Evolutionary conservation across 352 stramenopile species (phyloP).

Genomic region (Plasmopara halstedii): DNA sequence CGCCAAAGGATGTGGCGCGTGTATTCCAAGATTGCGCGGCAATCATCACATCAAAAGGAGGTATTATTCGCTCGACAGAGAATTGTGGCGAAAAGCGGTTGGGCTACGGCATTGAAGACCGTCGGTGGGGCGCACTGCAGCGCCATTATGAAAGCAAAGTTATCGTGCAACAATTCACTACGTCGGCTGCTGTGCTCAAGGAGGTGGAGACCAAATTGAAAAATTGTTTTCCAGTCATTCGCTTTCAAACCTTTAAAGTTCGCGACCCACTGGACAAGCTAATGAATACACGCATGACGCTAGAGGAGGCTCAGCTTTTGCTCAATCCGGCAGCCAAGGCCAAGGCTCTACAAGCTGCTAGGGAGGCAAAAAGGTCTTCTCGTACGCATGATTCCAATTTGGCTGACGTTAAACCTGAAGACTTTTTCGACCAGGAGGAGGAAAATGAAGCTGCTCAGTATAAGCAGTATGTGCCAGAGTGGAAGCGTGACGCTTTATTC

Average conservation of each 20-base stretch:
- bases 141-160: slow-evolving; percentile 82
- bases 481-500: slow-evolving; percentile 75
- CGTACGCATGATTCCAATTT: slow-evolving; percentile 21
- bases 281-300: slow-evolving; percentile 74
- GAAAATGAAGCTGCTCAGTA: slow-evolving; percentile 58
- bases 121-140: slow-evolving; percentile 78
- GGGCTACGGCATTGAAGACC: slow-evolving; percentile 79
- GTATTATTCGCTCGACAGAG: slow-evolving; percentile 68
- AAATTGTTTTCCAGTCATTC: slow-evolving; percentile 78
- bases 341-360: slow-evolving; percentile 28
- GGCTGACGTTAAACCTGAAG: slow-evolving; percentile 34
- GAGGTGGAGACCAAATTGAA: slow-evolving; percentile 79
- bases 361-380: slow-evolving; percentile 27
- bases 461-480: slow-evolving; percentile 77
- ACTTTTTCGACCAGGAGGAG: slow-evolving; percentile 50
- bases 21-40: slow-evolving; percentile 78
- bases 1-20: slow-evolving; percentile 72
- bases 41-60: slow-evolving; percentile 56
- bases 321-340: slow-evolving; percentile 36
- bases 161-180: slow-evolving; percentile 83
- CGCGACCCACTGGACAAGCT: slow-evolving; percentile 72
- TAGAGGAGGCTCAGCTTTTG: slow-evolving; percentile 48
- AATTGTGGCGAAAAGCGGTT: slow-evolving; percentile 80
- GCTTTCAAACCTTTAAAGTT: slow-evolving; percentile 84
- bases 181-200: slow-evolving; percentile 52